Conservation (phyloP, 305 asterid genomes). For the Euphrasia arctica region DNA sequence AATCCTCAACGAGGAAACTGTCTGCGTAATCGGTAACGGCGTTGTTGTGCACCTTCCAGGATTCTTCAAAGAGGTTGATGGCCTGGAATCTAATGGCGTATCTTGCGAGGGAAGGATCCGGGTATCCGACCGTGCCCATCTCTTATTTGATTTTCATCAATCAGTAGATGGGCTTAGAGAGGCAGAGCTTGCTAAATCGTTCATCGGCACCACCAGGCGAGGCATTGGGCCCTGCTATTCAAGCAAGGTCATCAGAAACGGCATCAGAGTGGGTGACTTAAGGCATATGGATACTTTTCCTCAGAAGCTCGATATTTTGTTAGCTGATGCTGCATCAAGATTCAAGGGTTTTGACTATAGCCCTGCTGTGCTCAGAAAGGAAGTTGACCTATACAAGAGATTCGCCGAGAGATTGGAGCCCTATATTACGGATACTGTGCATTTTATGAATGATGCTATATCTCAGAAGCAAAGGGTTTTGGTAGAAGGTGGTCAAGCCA, state of each 20-base stretch:
- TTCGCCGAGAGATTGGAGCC: constrained; percentile 94
- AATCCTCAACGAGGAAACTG: constrained; percentile 74
- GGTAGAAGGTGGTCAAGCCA: constrained; percentile 99
- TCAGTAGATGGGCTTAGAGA: constrained; percentile 83
- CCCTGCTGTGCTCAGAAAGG: constrained; percentile 84
- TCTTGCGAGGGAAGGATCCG: constrained; percentile 79
- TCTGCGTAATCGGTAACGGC: constrained; percentile 92
- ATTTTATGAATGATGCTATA: constrained; percentile 76
- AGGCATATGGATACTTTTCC: constrained; percentile 96
- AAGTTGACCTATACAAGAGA: constrained; percentile 75
- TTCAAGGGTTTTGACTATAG: constrained; percentile 65
- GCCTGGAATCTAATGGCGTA: constrained; percentile 84
- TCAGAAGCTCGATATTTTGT: constrained; percentile 79
- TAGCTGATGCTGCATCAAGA: constrained; percentile 87
- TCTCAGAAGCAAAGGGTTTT: constrained; percentile 60
- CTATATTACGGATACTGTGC: constrained; percentile 73
- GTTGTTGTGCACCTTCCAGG: constrained; percentile 93
- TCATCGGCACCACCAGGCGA: constrained; percentile 90
- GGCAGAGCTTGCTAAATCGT: constrained; percentile 86
- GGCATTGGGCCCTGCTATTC: constrained; percentile 98
- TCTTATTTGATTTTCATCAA: constrained; percentile 92
- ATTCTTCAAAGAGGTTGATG: constrained; percentile 75
- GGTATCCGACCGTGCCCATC: constrained; percentile 92
- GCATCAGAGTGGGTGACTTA: constrained; percentile 86
- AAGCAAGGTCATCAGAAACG: constrained; percentile 93